Conservation (phyloP, 257 asterid genomes). For the Misopates orontium region DNA sequence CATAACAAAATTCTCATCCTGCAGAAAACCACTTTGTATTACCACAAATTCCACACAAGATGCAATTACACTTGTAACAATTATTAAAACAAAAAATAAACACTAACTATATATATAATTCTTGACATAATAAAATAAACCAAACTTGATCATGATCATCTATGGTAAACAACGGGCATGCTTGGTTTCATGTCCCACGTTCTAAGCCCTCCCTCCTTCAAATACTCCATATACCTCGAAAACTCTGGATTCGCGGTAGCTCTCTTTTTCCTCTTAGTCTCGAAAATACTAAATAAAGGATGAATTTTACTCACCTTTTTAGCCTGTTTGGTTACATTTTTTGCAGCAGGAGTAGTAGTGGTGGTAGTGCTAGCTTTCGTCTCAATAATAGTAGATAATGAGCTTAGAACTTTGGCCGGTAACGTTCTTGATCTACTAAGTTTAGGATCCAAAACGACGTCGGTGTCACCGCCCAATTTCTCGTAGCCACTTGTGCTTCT, state of each 20-base stretch:
- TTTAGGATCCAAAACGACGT: slow-evolving; percentile 28
- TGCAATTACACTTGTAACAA: too few relatives aligned
- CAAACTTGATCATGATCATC: background rate
- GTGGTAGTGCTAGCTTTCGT: slow-evolving; percentile 3
- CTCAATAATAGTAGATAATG: background rate
- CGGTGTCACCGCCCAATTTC: slow-evolving; percentile 29
- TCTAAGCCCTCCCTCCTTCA: slow-evolving; percentile 62
- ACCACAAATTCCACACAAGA: too few relatives aligned
- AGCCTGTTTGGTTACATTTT: slow-evolving; percentile 30
- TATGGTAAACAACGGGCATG: slow-evolving; percentile 24
- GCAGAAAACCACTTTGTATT: too few relatives aligned
- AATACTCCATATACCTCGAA: slow-evolving; percentile 69
- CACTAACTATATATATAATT: too few relatives aligned
- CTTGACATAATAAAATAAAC: background rate
- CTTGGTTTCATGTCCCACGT: slow-evolving; percentile 31
- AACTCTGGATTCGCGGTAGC: slow-evolving; percentile 71
- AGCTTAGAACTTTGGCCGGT: slow-evolving; percentile 37
- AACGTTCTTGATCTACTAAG: slow-evolving; percentile 48
- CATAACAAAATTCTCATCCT: too few relatives aligned
- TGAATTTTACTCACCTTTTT: slow-evolving; percentile 54
- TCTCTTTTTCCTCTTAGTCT: slow-evolving; percentile 49
- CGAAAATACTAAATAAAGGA: slow-evolving; percentile 55
- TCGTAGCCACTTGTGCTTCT: slow-evolving; percentile 44
- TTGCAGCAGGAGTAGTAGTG: background rate
- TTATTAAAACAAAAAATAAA: too few relatives aligned